phyloP scores from a whole-genome alignment of 768 basidiomycete species.

The Crucibulum laeve region DNA sequence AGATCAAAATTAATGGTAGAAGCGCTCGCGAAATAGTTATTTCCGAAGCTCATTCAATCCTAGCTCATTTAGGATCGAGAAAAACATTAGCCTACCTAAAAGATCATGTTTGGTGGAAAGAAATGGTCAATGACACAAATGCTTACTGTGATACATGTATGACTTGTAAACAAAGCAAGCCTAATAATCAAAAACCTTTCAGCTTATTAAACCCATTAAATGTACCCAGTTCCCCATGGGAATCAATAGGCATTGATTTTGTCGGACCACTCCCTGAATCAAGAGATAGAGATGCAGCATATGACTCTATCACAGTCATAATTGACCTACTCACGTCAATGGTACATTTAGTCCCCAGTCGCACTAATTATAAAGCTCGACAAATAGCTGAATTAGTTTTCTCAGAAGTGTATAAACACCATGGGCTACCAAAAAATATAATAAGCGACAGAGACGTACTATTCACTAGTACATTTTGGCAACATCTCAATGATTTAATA shows the following conservation, averaged over 20 bases:
- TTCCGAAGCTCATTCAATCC: slow-evolving; percentile 24
- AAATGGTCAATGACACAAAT: not conserved
- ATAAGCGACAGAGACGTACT: not conserved
- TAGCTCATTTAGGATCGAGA: slow-evolving; percentile 20
- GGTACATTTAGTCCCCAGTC: not conserved
- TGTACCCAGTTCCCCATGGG: not conserved
- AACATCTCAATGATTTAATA: not conserved
- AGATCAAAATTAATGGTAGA: slow-evolving; percentile 9
- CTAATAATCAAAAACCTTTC: not conserved
- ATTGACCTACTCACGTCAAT: not conserved
- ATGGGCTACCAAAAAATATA: not conserved
- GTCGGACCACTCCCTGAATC: not conserved
- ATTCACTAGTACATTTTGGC: not conserved
- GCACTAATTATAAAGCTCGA: not conserved
- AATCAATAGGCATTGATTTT: slow-evolving; percentile 2
- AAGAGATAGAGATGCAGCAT: not conserved
- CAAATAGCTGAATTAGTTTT: not conserved
- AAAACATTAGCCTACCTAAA: not conserved
- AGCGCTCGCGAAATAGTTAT: slow-evolving; percentile 22
- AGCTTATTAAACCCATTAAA: not conserved
- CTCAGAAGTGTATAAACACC: not conserved
- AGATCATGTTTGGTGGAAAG: not conserved
- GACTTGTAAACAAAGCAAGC: slow-evolving; percentile 1
- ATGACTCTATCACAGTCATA: not conserved
- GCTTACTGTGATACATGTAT: not conserved